phyloP scores from a whole-genome alignment of 148 eudicot species.

The Nepenthes gracilis region DNA sequence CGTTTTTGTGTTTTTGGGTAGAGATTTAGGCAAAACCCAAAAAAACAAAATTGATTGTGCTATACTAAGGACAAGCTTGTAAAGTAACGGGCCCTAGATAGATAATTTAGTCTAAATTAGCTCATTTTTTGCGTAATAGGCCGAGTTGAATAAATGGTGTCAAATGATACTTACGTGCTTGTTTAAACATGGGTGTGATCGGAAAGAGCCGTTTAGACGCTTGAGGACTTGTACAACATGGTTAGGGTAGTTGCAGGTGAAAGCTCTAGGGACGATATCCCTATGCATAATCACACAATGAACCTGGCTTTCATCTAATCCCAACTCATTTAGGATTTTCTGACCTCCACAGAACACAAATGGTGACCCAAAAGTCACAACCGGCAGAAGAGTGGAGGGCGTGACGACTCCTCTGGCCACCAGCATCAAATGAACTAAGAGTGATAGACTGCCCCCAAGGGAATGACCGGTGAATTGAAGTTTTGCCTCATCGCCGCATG shows the following conservation, averaged over 20 bases:
- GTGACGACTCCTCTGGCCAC: constrained; percentile 37
- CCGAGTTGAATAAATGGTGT: background rate
- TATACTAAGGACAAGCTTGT: too few relatives aligned
- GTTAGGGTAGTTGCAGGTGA: constrained; percentile 75
- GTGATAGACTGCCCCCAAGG: constrained; percentile 76
- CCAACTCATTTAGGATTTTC: constrained; percentile 40
- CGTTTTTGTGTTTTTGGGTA: background rate
- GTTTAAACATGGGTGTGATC: constrained; percentile 68
- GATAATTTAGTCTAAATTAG: too few relatives aligned
- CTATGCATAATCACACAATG: constrained; percentile 78
- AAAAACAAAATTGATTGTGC: background rate
- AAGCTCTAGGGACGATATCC: constrained; percentile 87
- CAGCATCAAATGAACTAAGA: constrained; percentile 67
- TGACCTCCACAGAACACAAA: constrained; percentile 73
- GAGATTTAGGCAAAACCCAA: background rate
- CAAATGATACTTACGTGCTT: constrained; percentile 38
- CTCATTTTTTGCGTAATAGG: too few relatives aligned
- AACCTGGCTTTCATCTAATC: constrained; percentile 45
- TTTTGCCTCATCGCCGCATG: constrained; percentile 44
- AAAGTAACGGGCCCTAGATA: too few relatives aligned
- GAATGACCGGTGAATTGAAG: constrained; percentile 85
- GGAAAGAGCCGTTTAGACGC: constrained; percentile 49
- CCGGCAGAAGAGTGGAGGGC: constrained; percentile 48
- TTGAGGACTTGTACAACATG: constrained; percentile 56
- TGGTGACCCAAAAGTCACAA: constrained; percentile 77